A percentile compares a stretch with the other conserved stretches of the same genome.
Conservation (phyloP, 208 protist species). For the Leishmania aethiopica region DNA sequence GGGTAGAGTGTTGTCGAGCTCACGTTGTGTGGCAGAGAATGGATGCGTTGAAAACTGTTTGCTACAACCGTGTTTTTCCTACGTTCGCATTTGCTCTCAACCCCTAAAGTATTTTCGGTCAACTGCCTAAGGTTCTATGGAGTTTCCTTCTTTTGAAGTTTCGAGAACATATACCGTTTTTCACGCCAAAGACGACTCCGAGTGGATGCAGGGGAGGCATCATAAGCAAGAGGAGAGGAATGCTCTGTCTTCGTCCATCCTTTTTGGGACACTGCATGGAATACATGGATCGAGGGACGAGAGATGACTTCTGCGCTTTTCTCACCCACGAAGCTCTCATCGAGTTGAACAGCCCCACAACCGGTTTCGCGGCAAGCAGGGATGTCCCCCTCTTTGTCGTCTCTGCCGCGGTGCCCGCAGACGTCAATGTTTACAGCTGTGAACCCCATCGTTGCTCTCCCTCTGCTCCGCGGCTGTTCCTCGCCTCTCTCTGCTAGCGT, state of each 20-base stretch:
- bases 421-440: background rate
- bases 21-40: background rate
- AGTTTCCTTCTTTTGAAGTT: background rate
- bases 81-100: background rate
- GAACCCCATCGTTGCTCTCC: background rate
- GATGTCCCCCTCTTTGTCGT: background rate
- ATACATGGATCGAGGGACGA: no score
- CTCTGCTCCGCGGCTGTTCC: background rate
- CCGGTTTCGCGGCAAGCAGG: background rate
- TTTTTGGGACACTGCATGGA: background rate
- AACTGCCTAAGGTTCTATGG: background rate
- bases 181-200: background rate
- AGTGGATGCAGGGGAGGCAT: slow-evolving; percentile 6
- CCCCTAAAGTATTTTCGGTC: background rate
- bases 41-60: background rate
- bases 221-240: background rate
- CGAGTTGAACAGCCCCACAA: background rate
- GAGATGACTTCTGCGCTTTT: background rate
- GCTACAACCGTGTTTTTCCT: slow-evolving; percentile 13
- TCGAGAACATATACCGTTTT: no score
- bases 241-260: background rate
- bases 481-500: background rate
- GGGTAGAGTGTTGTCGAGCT: no score
- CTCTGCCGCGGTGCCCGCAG: background rate
- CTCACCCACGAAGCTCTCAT: background rate